phyloP scores from a whole-genome alignment of 306 rosid genomes.

The Prunus mume region DNA sequence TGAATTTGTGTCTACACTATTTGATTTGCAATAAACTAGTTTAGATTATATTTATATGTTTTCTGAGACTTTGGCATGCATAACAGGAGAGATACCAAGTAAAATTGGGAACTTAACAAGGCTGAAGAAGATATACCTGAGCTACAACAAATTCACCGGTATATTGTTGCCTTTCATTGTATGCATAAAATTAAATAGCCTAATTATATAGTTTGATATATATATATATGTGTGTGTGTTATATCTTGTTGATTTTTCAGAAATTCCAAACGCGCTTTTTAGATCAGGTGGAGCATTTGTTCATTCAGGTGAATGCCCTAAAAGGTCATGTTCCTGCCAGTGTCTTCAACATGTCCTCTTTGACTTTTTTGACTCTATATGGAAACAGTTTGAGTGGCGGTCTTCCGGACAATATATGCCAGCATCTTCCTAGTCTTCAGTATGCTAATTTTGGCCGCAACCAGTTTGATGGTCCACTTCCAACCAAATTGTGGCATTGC shows the following conservation, averaged over 20 bases:
- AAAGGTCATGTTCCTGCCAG: background rate
- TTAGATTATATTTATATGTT: too few species aligned
- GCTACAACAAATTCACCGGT: background rate
- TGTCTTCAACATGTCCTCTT: conserved; percentile 10
- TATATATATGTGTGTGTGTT: too few species aligned
- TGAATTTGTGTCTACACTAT: too few species aligned
- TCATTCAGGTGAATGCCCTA: background rate
- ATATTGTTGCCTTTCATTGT: background rate
- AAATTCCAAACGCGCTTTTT: background rate
- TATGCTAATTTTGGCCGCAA: too few species aligned
- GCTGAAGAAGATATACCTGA: conserved; percentile 8
- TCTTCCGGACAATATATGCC: too few species aligned
- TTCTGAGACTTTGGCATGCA: background rate
- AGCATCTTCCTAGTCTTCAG: too few species aligned
- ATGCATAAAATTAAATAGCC: too few species aligned
- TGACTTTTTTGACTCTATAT: background rate
- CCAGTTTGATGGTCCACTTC: background rate
- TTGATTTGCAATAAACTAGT: too few species aligned
- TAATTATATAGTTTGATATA: too few species aligned
- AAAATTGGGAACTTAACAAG: conserved; percentile 9
- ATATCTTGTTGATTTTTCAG: background rate
- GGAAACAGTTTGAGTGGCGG: too few species aligned
- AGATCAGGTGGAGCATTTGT: background rate
- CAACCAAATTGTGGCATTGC: conserved; percentile 2
- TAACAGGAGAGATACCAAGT: conserved; percentile 24